Evolutionary conservation across 805 yeast species (phyloP), one percentile per base, ranked within the genome.

Genomic region (Suhomyces xylopsoci): DNA sequence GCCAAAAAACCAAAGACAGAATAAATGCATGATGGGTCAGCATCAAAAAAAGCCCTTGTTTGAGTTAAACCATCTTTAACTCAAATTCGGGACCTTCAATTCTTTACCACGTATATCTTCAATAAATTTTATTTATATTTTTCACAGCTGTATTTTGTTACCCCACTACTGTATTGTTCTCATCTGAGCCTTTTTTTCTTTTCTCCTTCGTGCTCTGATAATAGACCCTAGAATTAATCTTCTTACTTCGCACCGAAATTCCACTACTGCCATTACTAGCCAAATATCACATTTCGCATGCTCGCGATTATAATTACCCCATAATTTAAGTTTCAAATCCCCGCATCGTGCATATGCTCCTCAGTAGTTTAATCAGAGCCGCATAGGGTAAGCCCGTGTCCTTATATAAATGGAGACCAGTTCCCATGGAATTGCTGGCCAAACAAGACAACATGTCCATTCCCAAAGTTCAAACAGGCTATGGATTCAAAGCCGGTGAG

Each of bases 1-100:
- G 50, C 73, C 24, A 76, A 77, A 62, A 74, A 67, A 59, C 77
- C 72, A 61, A 73, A 67, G 57, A 52, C 67, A 41, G 68, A 61
- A 54, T 64, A 60, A 58, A 30, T 30, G 38, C 40, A 44, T 42
- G 26, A 24, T 45, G 32, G 32, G 47, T 24, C 22, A 26, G n/a
- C 47, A 45, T 45, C 32, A 25, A 26, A 25, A 26, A 26, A 25
- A 28, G 25, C 8, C 42, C 42, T 8, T 5, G 14, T 19, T 36
- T 12, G 20, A 19, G 24, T 10, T 12, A 19, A 38, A 17, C 5
- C 7, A 17, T 17, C 24, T 19, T 12, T 4, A 19, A 38, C 42
- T 17, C 4, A 9, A 38, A 34, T 15, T 1, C 4, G 24, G 42
- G 22, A 9, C 42, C 24, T 38, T 38, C 42, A 38, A 38, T 38